Conservation (phyloP, 106 monocot species). For the Acorus calamus region DNA sequence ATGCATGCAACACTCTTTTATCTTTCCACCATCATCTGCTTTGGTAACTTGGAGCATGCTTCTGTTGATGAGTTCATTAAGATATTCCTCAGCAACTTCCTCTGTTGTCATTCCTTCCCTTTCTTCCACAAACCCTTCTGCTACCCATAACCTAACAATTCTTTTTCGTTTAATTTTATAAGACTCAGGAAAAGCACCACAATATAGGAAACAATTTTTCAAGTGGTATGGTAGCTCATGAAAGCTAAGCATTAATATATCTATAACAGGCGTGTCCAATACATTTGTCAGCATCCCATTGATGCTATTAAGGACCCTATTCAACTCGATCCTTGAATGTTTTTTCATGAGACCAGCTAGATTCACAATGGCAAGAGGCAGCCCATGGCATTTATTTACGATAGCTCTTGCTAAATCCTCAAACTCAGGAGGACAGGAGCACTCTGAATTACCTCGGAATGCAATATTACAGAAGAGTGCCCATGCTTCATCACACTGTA, state of each 20-base stretch:
- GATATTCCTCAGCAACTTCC: slow-evolving; percentile 7
- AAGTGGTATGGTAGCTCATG: slow-evolving; percentile 15
- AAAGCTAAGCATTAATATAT: slow-evolving; percentile 4
- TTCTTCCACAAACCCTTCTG: slow-evolving; percentile 16
- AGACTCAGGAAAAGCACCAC: slow-evolving; percentile 19
- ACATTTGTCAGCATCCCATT: background rate
- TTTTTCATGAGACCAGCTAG: background rate
- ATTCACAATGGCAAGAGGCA: slow-evolving; percentile 4
- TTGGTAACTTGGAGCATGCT: slow-evolving; percentile 6
- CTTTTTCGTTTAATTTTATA: background rate
- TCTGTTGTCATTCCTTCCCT: background rate
- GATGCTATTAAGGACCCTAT: background rate
- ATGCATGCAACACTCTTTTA: slow-evolving; percentile 9
- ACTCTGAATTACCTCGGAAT: background rate
- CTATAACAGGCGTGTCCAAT: background rate
- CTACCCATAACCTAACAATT: slow-evolving; percentile 14
- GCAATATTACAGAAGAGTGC: slow-evolving; percentile 3
- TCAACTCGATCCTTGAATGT: background rate
- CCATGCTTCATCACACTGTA: slow-evolving; percentile 1
- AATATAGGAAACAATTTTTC: slow-evolving; percentile 22
- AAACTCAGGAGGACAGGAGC: background rate
- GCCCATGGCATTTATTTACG: slow-evolving; percentile 3
- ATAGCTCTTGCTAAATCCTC: background rate
- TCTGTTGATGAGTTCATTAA: slow-evolving; percentile 15
- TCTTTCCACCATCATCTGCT: slow-evolving; percentile 1